Conservation (phyloP, 1,139 yeast genomes). For the Blastobotrys elegans region DNA sequence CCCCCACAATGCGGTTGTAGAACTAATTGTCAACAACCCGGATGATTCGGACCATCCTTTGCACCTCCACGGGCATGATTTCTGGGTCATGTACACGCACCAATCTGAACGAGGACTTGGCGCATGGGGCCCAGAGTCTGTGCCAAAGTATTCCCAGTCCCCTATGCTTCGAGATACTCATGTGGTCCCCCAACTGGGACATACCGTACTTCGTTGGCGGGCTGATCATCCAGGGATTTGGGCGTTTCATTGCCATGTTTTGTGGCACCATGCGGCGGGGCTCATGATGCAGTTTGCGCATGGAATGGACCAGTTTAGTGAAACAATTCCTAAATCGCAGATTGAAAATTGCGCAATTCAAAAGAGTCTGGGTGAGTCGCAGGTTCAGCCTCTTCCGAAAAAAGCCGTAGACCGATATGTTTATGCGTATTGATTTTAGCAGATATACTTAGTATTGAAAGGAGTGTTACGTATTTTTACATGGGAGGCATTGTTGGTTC, state of each 20-base stretch:
- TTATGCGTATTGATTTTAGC: too few relatives aligned
- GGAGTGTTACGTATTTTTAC: too few relatives aligned
- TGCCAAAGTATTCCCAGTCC: constrained; percentile 49
- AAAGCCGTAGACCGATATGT: neutral
- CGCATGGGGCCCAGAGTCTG: constrained; percentile 41
- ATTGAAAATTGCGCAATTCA: constrained; percentile 5
- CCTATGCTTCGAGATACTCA: constrained; percentile 67
- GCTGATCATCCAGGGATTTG: constrained; percentile 81
- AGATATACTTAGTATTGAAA: too few relatives aligned
- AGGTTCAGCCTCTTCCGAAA: constrained; percentile 4
- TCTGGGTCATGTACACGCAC: constrained; percentile 49
- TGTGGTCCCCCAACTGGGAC: constrained; percentile 51
- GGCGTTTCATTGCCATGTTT: constrained; percentile 81
- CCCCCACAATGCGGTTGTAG: constrained; percentile 40
- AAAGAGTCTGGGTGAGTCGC: neutral
- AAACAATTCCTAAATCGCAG: constrained; percentile 13
- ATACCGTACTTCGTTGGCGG: constrained; percentile 56
- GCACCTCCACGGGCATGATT: constrained; percentile 50
- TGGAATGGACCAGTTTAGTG: constrained; percentile 19
- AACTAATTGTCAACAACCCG: constrained; percentile 61
- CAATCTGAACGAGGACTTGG: constrained; percentile 28
- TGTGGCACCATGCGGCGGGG: constrained; percentile 81
- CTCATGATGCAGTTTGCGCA: constrained; percentile 44
- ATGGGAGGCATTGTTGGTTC: too few relatives aligned
- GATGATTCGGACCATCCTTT: constrained; percentile 90